phyloP scores from a whole-genome alignment of 2,329 filamentous ascomycete genomes.

The Botrytis aclada region DNA sequence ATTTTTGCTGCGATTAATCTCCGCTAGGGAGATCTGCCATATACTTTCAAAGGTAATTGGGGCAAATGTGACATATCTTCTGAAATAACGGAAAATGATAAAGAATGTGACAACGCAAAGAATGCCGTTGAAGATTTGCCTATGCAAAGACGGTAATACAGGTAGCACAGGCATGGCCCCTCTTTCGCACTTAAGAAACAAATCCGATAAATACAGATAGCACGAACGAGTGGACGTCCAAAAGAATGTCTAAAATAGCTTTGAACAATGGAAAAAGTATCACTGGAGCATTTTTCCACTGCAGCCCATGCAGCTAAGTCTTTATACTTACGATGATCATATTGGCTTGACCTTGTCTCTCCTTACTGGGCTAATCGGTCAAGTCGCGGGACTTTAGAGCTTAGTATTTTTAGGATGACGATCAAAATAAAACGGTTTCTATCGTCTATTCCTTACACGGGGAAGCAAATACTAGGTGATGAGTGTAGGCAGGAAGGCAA shows the following conservation, averaged over 20 bases:
- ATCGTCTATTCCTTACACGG: neutral
- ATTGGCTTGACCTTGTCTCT: constrained; percentile 1
- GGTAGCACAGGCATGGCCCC: constrained; percentile 4
- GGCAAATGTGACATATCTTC: constrained; percentile 19
- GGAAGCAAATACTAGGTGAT: neutral
- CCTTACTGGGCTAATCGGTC: neutral
- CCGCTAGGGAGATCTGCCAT: constrained; percentile 25
- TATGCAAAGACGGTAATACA: constrained; percentile 4
- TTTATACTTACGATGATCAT: neutral
- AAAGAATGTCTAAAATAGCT: neutral
- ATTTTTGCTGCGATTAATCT: constrained; percentile 25
- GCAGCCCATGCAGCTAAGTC: neutral
- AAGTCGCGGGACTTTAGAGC: constrained; percentile 1
- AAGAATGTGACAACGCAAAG: constrained; percentile 22
- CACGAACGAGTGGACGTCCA: neutral
- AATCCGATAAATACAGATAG: neutral
- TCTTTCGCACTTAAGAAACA: neutral
- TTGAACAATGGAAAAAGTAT: neutral
- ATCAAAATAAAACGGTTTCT: neutral
- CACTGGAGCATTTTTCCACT: neutral
- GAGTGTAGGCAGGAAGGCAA: neutral
- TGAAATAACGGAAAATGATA: constrained; percentile 21
- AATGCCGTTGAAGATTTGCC: constrained; percentile 20
- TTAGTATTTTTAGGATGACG: neutral
- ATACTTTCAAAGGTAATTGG: constrained; percentile 25